Evolutionary conservation across 352 stramenopile genomes (phyloP).

Genomic region (Globisporangium ultimum): DNA sequence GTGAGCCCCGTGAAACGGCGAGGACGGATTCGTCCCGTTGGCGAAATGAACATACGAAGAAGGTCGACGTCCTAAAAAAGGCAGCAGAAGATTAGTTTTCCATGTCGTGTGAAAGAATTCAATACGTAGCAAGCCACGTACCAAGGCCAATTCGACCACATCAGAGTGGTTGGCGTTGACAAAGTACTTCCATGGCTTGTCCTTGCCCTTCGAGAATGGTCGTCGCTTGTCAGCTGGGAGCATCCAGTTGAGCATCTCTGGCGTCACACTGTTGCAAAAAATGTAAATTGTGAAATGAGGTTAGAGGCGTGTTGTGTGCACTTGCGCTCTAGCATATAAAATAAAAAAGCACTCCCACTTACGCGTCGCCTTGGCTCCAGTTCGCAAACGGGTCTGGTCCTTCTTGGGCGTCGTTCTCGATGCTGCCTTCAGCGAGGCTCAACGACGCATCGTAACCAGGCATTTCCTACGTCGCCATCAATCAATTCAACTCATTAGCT

Average conservation of each 20-base stretch:
- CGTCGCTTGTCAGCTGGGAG: slow-evolving; percentile 55
- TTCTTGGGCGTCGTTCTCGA: slow-evolving; percentile 25
- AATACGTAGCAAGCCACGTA: slow-evolving; percentile 11
- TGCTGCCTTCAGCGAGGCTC: slow-evolving; percentile 45
- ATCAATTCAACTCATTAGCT: background rate
- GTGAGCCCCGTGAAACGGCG: slow-evolving; percentile 78
- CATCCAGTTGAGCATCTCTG: slow-evolving; percentile 88
- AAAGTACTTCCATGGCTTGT: slow-evolving; percentile 82
- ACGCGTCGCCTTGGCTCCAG: slow-evolving; percentile 58
- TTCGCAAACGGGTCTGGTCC: slow-evolving; percentile 38
- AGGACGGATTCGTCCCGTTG: slow-evolving; percentile 76
- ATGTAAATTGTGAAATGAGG: background rate
- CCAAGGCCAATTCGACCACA: slow-evolving; percentile 70
- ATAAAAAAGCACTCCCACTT: slow-evolving; percentile 14
- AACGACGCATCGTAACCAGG: slow-evolving; percentile 61
- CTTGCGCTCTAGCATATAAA: background rate
- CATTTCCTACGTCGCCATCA: slow-evolving; percentile 39
- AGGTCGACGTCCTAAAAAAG: slow-evolving; percentile 59
- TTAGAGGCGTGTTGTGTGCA: background rate
- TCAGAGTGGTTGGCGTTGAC: slow-evolving; percentile 70
- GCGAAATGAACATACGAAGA: slow-evolving; percentile 79
- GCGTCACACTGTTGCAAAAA: slow-evolving; percentile 24
- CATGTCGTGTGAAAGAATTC: too few species aligned
- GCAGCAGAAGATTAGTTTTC: background rate
- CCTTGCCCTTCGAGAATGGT: slow-evolving; percentile 46